Conservation (phyloP, 164 flowering plant genomes). For the Aristolochia fimbriata region DNA sequence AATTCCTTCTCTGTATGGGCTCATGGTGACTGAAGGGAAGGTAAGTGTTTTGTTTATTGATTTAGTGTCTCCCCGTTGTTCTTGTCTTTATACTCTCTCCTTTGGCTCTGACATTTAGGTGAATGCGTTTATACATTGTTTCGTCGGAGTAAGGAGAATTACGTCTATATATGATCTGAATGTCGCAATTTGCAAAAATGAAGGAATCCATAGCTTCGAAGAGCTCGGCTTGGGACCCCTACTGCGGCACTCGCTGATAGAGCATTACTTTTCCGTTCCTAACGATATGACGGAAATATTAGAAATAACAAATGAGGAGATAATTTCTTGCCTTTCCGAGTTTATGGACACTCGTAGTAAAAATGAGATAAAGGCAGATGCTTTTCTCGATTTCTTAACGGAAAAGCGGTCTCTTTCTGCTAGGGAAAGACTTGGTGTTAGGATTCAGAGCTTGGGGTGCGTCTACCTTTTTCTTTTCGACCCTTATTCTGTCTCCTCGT, state of each 20-base stretch:
- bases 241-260: constrained; percentile 60
- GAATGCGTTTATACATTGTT: constrained; percentile 78
- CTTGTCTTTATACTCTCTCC: not conserved
- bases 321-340: constrained; percentile 35
- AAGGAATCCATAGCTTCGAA: constrained; percentile 59
- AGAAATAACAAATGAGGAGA: constrained; percentile 52
- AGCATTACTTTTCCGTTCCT: constrained; percentile 54
- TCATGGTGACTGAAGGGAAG: constrained; percentile 64
- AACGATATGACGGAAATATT: constrained; percentile 29
- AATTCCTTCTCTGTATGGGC: constrained; percentile 45
- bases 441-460: constrained; percentile 74
- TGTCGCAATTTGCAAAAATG: constrained; percentile 63
- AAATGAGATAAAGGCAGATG: constrained; percentile 30
- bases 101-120: constrained; percentile 26
- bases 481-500: not conserved
- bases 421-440: constrained; percentile 55
- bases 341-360: constrained; percentile 18
- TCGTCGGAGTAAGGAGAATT: constrained; percentile 56
- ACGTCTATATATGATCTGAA: constrained; percentile 71
- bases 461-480: constrained; percentile 10
- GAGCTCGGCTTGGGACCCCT: constrained; percentile 86
- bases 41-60: constrained; percentile 18
- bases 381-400: constrained; percentile 57
- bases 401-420: constrained; percentile 25
- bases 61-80: not conserved